Base-by-base conservation (phyloP, 495 filamentous ascomycete genomes). In the Xylaria flabelliformis region DNA sequence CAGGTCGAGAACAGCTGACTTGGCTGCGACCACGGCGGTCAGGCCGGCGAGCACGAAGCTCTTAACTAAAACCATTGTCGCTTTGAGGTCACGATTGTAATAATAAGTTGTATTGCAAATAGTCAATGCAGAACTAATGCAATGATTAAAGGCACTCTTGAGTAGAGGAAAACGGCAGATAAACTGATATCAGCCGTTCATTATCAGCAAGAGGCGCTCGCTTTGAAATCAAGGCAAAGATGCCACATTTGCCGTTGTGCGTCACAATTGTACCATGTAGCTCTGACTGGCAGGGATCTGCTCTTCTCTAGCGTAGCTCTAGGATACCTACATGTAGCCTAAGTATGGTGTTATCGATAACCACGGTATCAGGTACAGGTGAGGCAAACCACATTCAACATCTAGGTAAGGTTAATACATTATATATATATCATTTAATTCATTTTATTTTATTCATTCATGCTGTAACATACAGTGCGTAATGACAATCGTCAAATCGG, bases 1-100 rank as follows among this genome's bases (percentile, higher is more conserved):
- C 65, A 98, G 90, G 82, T 98, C 95, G 71, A 94, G 83, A 64
- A 98, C 95, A n/a, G 86, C 85, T 24, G 87, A 89, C 71, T 87
- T 86, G 72, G 85, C 85, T 8, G 84, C 80, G n/a, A 77, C 85
- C 9, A 77, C 77, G 63, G 82, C 82, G 59, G 82, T 77, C 12
- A 88, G 81, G 72, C 83, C 81, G 46, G 82, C 80, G 77, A 86
- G 75, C 77, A 87, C 75, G 76, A 88, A 84, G 82, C 82, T 85
- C 84, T 87, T 87, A 69, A 88, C 55, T 39, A 86, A 79, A 77
- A 87, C 83, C 84, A 86, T 86, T 72, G 65, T 79, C 73, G 59
- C 70, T 69, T 67, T 48, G 41, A 29, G 41, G 41, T 50, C 39
- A 46, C 62, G 9, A 59, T 36, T n/a, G 46, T 24, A 53, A 44